Conservation (phyloP, 768 basidiomycete species). For the Melanogaster broomeanus region DNA sequence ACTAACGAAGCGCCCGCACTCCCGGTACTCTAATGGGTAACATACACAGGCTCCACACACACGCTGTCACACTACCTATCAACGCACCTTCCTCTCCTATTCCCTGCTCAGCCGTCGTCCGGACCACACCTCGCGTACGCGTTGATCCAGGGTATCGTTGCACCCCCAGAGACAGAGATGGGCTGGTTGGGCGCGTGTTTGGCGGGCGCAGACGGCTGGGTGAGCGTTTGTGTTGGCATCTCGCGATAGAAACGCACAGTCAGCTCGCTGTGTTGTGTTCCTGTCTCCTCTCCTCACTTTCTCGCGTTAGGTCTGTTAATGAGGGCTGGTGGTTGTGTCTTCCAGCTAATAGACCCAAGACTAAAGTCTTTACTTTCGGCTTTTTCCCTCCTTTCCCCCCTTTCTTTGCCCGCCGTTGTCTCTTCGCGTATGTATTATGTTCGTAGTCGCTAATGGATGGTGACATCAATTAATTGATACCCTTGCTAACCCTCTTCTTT, state of each 20-base stretch:
- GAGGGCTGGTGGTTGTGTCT: too few relatives aligned
- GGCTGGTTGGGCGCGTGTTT: constrained; percentile 94
- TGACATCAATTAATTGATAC: too few relatives aligned
- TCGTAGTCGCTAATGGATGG: too few relatives aligned
- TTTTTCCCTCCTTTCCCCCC: not conserved
- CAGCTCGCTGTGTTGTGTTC: not conserved
- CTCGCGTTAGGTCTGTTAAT: not conserved
- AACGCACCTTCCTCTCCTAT: constrained; percentile 78
- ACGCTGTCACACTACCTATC: constrained; percentile 73
- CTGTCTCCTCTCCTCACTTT: not conserved
- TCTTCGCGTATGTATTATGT: too few relatives aligned
- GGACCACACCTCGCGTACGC: constrained; percentile 67
- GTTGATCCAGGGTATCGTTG: constrained; percentile 80
- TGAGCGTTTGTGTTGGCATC: constrained; percentile 82
- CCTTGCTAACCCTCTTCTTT: too few relatives aligned
- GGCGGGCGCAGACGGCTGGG: constrained; percentile 94
- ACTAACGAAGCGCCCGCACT: not conserved
- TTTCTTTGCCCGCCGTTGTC: too few relatives aligned
- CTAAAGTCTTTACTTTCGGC: not conserved
- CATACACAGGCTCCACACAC: constrained; percentile 60
- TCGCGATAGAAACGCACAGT: constrained; percentile 21
- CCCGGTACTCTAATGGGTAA: not conserved
- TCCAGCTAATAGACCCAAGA: not conserved
- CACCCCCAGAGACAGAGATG: constrained; percentile 86
- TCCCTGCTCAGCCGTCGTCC: constrained; percentile 50